Evolutionary conservation across 1,139 yeast genomes (phyloP).

Genomic region (Maudiozyma humilis): DNA sequence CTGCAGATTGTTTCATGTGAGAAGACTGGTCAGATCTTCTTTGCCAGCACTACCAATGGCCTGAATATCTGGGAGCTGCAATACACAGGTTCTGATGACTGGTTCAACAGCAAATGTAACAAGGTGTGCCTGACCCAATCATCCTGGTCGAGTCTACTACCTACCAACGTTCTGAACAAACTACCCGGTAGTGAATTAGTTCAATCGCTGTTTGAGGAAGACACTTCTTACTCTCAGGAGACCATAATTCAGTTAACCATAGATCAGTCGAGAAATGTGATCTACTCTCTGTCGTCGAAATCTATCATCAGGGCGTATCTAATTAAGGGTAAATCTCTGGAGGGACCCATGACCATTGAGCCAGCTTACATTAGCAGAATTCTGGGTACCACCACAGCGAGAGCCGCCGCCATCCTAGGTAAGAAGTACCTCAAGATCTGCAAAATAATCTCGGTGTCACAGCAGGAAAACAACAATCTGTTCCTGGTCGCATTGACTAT

Average conservation of each 20-base stretch:
- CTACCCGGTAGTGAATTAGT: slow-evolving; percentile 41
- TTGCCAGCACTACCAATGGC: slow-evolving; percentile 72
- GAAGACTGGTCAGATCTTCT: slow-evolving; percentile 69
- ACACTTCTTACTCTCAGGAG: slow-evolving; percentile 40
- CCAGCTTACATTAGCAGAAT: slow-evolving; percentile 41
- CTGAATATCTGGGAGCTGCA: slow-evolving; percentile 79
- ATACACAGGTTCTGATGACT: slow-evolving; percentile 78
- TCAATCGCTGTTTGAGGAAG: slow-evolving; percentile 32
- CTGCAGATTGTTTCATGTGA: slow-evolving; percentile 53
- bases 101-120: slow-evolving; percentile 78
- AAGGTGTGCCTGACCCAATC: slow-evolving; percentile 73
- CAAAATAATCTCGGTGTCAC: slow-evolving; percentile 54
- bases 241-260: slow-evolving; percentile 54
- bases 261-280: slow-evolving; percentile 66
- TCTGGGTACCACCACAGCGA: slow-evolving; percentile 47
- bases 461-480: slow-evolving; percentile 58
- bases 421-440: slow-evolving; percentile 43
- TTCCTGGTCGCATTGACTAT: slow-evolving; percentile 80
- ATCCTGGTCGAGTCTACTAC: slow-evolving; percentile 52
- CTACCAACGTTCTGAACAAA: slow-evolving; percentile 33
- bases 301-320: slow-evolving; percentile 79
- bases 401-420: slow-evolving; percentile 35
- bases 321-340: slow-evolving; percentile 35
- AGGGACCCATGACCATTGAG: slow-evolving; percentile 33
- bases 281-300: slow-evolving; percentile 76